Percentiles rank a stretch among this genome's conserved stretches.
Conservation (phyloP, 2,329 filamentous ascomycete species). For the Plectosphaerella plurivora region DNA sequence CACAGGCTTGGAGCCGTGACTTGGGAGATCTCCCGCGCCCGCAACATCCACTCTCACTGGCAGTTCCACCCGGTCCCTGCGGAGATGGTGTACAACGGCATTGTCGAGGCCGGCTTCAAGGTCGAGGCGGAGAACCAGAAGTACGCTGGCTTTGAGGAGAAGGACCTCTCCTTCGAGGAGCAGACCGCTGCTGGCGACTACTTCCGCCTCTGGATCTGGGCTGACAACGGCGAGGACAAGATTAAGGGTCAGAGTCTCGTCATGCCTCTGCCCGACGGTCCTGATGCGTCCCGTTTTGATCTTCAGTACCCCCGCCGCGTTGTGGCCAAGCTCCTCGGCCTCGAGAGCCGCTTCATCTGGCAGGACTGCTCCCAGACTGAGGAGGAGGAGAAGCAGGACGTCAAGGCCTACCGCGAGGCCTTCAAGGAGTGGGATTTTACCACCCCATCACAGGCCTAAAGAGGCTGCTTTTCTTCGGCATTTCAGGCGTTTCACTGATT, state of each 20-base stretch:
- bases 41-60: constrained; percentile 88
- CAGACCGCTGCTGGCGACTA: constrained; percentile 53
- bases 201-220: constrained; percentile 81
- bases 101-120: constrained; percentile 85
- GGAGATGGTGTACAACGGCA: constrained; percentile 62
- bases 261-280: constrained; percentile 64
- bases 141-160: constrained; percentile 46
- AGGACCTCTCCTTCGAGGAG: constrained; percentile 45
- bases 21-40: constrained; percentile 82
- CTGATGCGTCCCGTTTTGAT: constrained; percentile 59
- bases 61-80: constrained; percentile 78
- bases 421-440: constrained; percentile 90
- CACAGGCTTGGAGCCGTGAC: constrained; percentile 75
- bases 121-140: constrained; percentile 76
- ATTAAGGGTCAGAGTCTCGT: constrained; percentile 67
- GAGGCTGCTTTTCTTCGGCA: neutral
- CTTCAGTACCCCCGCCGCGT: constrained; percentile 86
- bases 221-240: constrained; percentile 45
- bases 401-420: constrained; percentile 70
- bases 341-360: constrained; percentile 81
- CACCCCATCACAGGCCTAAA: neutral
- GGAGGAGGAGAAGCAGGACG: constrained; percentile 75
- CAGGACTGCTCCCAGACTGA: constrained; percentile 74
- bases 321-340: constrained; percentile 76
- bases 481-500: neutral